Evolutionary conservation across 2,329 filamentous ascomycete species (phyloP), one percentile per base, ranked within the genome.

Genomic region (Pseudomassariella vexata): DNA sequence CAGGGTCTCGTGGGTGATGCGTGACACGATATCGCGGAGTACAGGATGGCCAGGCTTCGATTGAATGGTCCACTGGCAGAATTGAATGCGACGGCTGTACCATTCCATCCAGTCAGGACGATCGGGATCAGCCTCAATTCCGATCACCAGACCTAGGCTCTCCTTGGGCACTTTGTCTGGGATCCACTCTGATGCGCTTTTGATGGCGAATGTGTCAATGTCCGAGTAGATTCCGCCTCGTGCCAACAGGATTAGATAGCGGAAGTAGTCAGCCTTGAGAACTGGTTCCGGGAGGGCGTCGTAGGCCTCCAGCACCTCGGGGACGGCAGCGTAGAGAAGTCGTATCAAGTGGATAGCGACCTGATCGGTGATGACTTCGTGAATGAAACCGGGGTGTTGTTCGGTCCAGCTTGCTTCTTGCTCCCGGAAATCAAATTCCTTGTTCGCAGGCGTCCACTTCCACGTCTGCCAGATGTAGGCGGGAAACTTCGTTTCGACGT

Each of bases 381-480:
- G 92, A 17, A 95, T 79, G 53, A 98, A 98, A 15, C 80, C 81
- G 0, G 89, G 90, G 57, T 98, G 88, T 49, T 82, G 65, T 45
- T 85, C 73, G 7, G 85, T 82, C 92, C 92, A 98, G 40, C 84
- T 88, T 10, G 86, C 85, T 63, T 96, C 92, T 38, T 87, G 73
- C 28, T 84, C 78, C 40, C 89, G 80, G 53, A 95, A 89, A 14
- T 68, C 62, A 54, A 98, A 98, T 40, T 85, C 71, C 30, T 76
- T 70, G 15, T 86, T 83, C 2, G 80, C 74, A 0, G 90, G 89
- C 1, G 79, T 85, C 51, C 78, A 82, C 59, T 94, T 95, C 92
- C 92, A 98, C 10, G 92, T 98, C 69, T 98, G 92, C 92, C 92
- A 98, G 53, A 98, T 94, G 66, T 95, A 96, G 35, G 88, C 89